Base-by-base conservation (phyloP, 352 stramenopile genomes). In the Peronospora destructor region DNA sequence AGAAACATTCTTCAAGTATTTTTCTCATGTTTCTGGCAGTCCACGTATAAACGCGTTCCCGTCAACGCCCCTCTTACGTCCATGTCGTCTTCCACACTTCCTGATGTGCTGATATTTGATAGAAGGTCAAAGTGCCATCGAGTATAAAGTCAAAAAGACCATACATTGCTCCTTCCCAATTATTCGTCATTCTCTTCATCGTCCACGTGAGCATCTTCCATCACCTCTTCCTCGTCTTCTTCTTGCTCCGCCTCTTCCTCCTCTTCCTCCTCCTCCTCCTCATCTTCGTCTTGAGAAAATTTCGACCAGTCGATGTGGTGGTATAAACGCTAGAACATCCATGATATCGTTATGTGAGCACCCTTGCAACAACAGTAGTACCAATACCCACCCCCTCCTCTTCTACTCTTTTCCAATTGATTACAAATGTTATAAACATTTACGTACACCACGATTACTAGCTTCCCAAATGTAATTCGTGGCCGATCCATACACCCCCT, bases 281-380 rank as follows among this genome's bases (percentile, higher is more conserved):
- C 81, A 35, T 92, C 82, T 1, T 93, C 82, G 45, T 89, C 77
- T 50, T 84, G 73, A 61, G 85, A 84, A 67, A 93, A 93, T 61
- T 91, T 70, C 29, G 67, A 76, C 82, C 82, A 93, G 73, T 91
- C 82, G 28, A 93, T 81, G 73, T 93, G 82, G 62, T 93, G 77
- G 66, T 91, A 93, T 71, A 93, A 63, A 44, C 82, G 76, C 79
- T 91, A 43, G 1, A 39, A 38, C 17, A 17, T 38, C 42, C 10
- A 33, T 13, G 11, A 7, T 33, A 33, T 33, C n/a, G 6, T 25
- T 4, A 40, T 14, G 54, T 47, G 28, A 60, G 56, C 47, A 70
- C 59, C 64, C 72, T n/a, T n/a, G n/a, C n/a, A n/a, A n/a, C n/a
- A n/a, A n/a, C n/a, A n/a, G n/a, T n/a, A n/a, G n/a, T n/a, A n/a